Conservation (phyloP, 805 yeast genomes). For the Cyberlindnera mississippiensis region DNA sequence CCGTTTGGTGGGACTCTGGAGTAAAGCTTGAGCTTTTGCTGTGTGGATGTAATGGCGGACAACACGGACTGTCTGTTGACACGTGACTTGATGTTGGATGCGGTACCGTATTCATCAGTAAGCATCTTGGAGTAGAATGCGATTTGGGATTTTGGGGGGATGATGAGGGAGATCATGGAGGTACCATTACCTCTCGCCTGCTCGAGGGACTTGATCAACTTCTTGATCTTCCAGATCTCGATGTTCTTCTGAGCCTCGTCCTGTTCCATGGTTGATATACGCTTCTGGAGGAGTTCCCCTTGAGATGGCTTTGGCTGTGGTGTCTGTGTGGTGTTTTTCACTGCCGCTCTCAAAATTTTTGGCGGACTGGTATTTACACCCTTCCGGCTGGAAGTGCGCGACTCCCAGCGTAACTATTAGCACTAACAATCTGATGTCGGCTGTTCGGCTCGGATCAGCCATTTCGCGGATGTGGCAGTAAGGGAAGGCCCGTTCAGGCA, state of each 20-base stretch:
- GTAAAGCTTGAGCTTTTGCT: slow-evolving; percentile 90
- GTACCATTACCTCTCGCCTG: slow-evolving; percentile 98
- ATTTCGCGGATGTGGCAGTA: too few species aligned
- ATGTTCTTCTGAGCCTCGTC: slow-evolving; percentile 90
- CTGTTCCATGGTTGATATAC: slow-evolving; percentile 32
- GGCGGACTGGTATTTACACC: slow-evolving; percentile 12
- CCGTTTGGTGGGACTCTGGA: slow-evolving; percentile 92
- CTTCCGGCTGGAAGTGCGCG: too few species aligned
- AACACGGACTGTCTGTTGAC: slow-evolving; percentile 94
- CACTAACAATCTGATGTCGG: too few species aligned
- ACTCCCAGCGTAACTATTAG: too few species aligned
- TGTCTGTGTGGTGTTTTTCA: not conserved
- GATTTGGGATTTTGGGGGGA: slow-evolving; percentile 94
- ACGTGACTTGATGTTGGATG: slow-evolving; percentile 95
- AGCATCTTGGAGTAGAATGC: slow-evolving; percentile 84
- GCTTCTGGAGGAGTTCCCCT: not conserved
- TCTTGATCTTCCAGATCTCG: slow-evolving; percentile 98
- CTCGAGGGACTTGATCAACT: slow-evolving; percentile 82
- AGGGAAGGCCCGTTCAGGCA: too few species aligned
- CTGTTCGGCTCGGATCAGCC: too few species aligned
- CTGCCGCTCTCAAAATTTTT: not conserved
- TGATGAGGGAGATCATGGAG: slow-evolving; percentile 94
- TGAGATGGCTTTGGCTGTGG: not conserved
- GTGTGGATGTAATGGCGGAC: slow-evolving; percentile 97
- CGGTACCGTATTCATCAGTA: slow-evolving; percentile 98